Base-by-base conservation (phyloP, 2,329 filamentous ascomycete genomes). In the Aureobasidium musti region DNA sequence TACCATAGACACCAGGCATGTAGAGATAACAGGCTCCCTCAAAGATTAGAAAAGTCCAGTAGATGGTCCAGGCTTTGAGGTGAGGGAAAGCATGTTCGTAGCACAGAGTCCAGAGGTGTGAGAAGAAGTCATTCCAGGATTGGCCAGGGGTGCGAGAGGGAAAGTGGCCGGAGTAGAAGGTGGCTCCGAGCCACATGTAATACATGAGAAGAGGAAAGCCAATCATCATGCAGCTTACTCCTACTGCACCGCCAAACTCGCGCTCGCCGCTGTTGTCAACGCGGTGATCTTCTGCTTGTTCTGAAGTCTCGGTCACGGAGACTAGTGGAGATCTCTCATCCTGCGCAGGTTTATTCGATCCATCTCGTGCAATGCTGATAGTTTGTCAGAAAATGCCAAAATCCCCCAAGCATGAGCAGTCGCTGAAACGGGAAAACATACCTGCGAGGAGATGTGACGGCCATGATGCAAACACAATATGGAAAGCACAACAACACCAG, bases 181-280 rank as follows among this genome's bases (percentile, higher is more conserved):
- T 92, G 33, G 92, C 89, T 53, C 93, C 93, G 78, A 95, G 88
- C 91, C 92, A 97, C 92, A 97, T 96, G 81, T 96, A 97, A 84
- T 91, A 96, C 92, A 97, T 97, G 73, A 97, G 84, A 43, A 88
- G 68, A 19, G 93, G 92, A 78, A 97, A 97, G 45, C 88, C 86
- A 69, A 91, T 83, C 91, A 97, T 97, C 85, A 96, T 91, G 70
- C 84, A 80, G 23, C 84, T 77, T 50, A 91, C 88, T 57, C 92
- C 92, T n/a, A 84, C 75, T 1, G 90, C 87, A 63, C 92, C 93
- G 69, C 92, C 92, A 74, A 97, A 97, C 75, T 97, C 93, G 67
- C 82, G 81, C 63, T 84, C 63, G 17, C 41, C 63, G 21, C 47
- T 52, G 30, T 33, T 33, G 35, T 63, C 60, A 3, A 63, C 26